Percentiles rank a stretch among this genome's conserved stretches.
phyloP scores from a whole-genome alignment of 2,329 filamentous ascomycete genomes.

The Onygenales sp. region DNA sequence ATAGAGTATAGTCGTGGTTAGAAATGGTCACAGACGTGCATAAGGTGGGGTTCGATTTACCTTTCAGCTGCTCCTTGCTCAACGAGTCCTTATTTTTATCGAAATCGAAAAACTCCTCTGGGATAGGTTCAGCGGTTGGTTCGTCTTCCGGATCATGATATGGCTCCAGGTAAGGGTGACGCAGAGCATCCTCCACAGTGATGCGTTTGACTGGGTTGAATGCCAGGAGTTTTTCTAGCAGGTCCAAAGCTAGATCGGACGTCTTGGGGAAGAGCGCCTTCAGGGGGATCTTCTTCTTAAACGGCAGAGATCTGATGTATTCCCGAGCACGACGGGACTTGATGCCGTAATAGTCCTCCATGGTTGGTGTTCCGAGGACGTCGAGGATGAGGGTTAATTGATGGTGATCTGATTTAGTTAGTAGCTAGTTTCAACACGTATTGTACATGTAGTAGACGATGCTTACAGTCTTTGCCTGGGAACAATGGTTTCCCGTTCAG shows the following conservation, averaged over 20 bases:
- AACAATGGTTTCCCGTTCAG: slow-evolving; percentile 96
- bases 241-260: slow-evolving; percentile 89
- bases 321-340: slow-evolving; percentile 94
- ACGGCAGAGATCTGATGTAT: slow-evolving; percentile 94
- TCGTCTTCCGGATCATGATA: slow-evolving; percentile 99
- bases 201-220: slow-evolving; percentile 99
- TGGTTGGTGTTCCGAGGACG: slow-evolving; percentile 93
- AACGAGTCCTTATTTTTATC: slow-evolving; percentile 99
- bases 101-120: slow-evolving; percentile 99
- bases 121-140: slow-evolving; percentile 90
- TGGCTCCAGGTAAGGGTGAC: slow-evolving; percentile 95
- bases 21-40: slow-evolving; percentile 5
- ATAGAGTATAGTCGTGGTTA: not conserved
- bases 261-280: slow-evolving; percentile 96
- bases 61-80: slow-evolving; percentile 96
- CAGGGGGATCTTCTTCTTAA: slow-evolving; percentile 99
- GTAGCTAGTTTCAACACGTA: not conserved
- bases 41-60: slow-evolving; percentile 32
- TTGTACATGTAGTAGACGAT: not conserved
- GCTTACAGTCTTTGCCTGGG: slow-evolving; percentile 94
- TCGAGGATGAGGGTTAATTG: slow-evolving; percentile 95
- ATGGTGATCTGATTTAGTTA: slow-evolving; percentile 65
- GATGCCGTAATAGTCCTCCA: slow-evolving; percentile 99
- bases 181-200: slow-evolving; percentile 91
- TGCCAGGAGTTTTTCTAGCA: slow-evolving; percentile 88